These are phyloP conservation scores for Candida ipomoeae DNA, from an alignment of 805 yeast genomes.

Conservation along the genomic window DNA sequence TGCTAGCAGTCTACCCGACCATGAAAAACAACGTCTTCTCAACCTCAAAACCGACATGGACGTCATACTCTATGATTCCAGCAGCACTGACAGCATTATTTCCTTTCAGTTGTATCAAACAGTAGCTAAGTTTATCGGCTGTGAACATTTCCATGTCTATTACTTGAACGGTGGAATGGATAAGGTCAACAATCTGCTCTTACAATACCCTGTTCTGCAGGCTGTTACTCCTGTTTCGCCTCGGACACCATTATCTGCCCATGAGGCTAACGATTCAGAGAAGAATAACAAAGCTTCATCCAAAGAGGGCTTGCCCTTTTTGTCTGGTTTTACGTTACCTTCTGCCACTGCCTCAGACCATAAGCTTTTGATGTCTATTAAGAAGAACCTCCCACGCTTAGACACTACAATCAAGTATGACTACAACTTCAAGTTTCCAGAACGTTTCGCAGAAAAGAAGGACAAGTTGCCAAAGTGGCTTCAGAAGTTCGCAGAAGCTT, in stretches of 20 bases:
- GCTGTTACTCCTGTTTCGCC: constrained; percentile 12
- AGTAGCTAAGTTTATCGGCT: constrained; percentile 24
- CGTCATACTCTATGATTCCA: constrained; percentile 33
- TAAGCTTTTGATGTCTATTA: constrained; percentile 34
- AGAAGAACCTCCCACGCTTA: constrained; percentile 28
- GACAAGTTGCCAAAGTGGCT: constrained; percentile 33
- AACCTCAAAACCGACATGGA: constrained; percentile 14
- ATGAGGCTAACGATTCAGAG: constrained; percentile 2
- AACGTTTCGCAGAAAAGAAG: constrained; percentile 11
- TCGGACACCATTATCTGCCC: constrained; percentile 7
- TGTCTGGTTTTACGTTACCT: constrained; percentile 43
- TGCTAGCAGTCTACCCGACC: constrained; percentile 25
- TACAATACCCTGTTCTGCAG: constrained; percentile 11
- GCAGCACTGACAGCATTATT: constrained; percentile 20
- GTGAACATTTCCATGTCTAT: constrained; percentile 19
- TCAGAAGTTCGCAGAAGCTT: constrained; percentile 18
- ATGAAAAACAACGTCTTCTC: constrained; percentile 18
- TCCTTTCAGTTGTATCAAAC: constrained; percentile 33
- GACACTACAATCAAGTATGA: constrained; percentile 20
- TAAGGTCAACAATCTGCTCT: constrained; percentile 8
- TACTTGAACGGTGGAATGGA: constrained; percentile 29
- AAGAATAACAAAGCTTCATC: background rate
- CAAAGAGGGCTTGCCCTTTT: constrained; percentile 14
- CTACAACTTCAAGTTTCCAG: constrained; percentile 24
- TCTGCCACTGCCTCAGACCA: constrained; percentile 34